Percentiles rank a stretch among this genome's conserved stretches.
These are phyloP conservation scores for Alternaria sp. DNA, from an alignment of 2,329 filamentous ascomycete genomes.

Conservation along the genomic window DNA sequence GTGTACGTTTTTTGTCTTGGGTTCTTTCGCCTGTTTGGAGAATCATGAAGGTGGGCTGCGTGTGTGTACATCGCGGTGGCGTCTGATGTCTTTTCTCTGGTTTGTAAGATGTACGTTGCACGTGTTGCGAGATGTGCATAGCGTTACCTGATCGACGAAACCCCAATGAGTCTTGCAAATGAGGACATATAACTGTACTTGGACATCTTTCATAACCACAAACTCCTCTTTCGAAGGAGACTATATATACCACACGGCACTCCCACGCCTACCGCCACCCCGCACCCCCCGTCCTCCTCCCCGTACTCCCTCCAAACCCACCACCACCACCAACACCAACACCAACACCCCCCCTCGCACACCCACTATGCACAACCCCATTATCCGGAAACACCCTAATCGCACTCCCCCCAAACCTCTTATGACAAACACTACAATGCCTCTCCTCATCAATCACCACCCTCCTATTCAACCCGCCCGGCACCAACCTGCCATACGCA, in stretches of 20 bases:
- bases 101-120: too few relatives aligned
- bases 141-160: too few relatives aligned
- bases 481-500: conserved; percentile 58
- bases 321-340: conserved; percentile 37
- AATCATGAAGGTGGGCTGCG: background rate
- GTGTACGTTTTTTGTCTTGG: background rate
- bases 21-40: background rate
- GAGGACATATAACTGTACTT: too few relatives aligned
- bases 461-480: conserved; percentile 65
- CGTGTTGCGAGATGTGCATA: too few relatives aligned
- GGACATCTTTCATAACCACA: too few relatives aligned
- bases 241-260: background rate
- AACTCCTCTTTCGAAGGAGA: too few relatives aligned
- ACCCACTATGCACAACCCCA: conserved; percentile 58
- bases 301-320: conserved; percentile 43
- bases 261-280: conserved; percentile 2
- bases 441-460: conserved; percentile 87
- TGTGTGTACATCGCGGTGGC: background rate
- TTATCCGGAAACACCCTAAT: conserved; percentile 84
- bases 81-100: background rate
- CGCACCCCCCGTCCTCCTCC: conserved; percentile 13
- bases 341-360: conserved; percentile 46
- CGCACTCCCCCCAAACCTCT: conserved; percentile 88
- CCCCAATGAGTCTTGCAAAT: too few relatives aligned
- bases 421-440: conserved; percentile 91